Base-by-base conservation (phyloP, 1,139 yeast genomes). In the Pichia sp. region DNA sequence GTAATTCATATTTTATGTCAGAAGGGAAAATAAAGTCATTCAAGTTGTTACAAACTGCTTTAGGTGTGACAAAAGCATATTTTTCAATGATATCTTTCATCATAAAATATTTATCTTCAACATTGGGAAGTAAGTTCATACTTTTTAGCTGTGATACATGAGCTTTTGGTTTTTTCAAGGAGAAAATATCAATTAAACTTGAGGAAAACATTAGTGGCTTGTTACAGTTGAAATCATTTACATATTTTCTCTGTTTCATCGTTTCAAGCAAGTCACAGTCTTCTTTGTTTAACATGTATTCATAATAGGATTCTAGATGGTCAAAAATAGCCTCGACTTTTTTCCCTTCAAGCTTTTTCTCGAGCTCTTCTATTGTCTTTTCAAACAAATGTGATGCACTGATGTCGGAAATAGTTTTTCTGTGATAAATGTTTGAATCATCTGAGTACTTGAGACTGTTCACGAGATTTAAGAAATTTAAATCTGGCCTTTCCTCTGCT, bases 51-150 rank as follows among this genome's bases (percentile, higher is more conserved):
- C 88, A 75, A 4, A 89, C 93, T 2, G 77, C 95, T 4, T 79
- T 67, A 0, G 99, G 98, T 0, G 98, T 91, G 4, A 91, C 73
- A 49, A 86, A 93, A 0, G 95, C 84, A 60, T 71, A 93, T 48
- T 82, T 77, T 34, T 85, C 88, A 45, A 91, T 71, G 0, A 68
- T 61, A 25, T 76, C 79, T 12, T 61, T 50, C 74, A 74, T 63
- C 1, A 43, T 42, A 12, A 58, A 63, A 3, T 70, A 73, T 30
- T 84, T 62, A 21, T 67, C 63, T 1, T 64, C 58, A 20, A 76
- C 55, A 0, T 72, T 53, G 33, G 67, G 54, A 15, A 69, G 63
- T 52, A 77, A 55, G 8, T 45, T 39, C 28, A 58, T 34, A 5
- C 47, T 51, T 14, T 44, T 36, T n/a, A 58, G 37, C 35, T 56